Evolutionary conservation across 371 early-diverging fungal genomes (phyloP).

Genomic region (Mortierella sp.): DNA sequence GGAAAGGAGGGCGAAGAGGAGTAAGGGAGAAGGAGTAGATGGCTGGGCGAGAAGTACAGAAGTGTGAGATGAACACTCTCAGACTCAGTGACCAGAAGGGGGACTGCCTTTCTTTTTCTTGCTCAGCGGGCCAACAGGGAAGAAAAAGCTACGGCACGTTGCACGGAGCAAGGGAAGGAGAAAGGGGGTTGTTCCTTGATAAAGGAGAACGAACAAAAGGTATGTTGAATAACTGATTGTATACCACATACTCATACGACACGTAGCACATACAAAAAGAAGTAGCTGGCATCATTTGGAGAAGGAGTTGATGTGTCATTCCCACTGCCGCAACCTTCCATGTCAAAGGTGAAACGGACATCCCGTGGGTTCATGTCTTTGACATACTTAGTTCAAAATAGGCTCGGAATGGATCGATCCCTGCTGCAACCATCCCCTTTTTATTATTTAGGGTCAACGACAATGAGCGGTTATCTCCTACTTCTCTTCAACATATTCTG

Average conservation of each 20-base stretch:
- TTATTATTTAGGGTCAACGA: not conserved
- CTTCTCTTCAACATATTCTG: not conserved
- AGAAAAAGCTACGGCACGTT: too few relatives aligned
- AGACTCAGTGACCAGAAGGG: not conserved
- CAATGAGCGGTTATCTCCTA: not conserved
- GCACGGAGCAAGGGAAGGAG: too few relatives aligned
- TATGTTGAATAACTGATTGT: too few relatives aligned
- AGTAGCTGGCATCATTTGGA: not conserved
- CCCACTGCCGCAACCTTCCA: not conserved
- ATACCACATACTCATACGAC: too few relatives aligned
- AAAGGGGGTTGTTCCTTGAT: too few relatives aligned
- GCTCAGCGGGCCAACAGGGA: not conserved
- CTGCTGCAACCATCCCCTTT: not conserved
- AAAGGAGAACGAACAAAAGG: too few relatives aligned
- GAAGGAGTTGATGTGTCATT: not conserved
- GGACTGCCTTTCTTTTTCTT: not conserved
- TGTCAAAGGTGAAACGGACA: not conserved
- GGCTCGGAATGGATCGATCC: slow-evolving; percentile 2
- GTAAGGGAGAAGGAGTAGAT: not conserved
- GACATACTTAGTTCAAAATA: not conserved
- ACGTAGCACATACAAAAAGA: not conserved
- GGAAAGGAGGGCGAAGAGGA: not conserved
- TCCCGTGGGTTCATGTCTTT: not conserved
- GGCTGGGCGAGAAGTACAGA: not conserved
- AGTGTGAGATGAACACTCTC: not conserved